Conservation (phyloP, 208 protist genomes). For the Trypanosoma rangeli region DNA sequence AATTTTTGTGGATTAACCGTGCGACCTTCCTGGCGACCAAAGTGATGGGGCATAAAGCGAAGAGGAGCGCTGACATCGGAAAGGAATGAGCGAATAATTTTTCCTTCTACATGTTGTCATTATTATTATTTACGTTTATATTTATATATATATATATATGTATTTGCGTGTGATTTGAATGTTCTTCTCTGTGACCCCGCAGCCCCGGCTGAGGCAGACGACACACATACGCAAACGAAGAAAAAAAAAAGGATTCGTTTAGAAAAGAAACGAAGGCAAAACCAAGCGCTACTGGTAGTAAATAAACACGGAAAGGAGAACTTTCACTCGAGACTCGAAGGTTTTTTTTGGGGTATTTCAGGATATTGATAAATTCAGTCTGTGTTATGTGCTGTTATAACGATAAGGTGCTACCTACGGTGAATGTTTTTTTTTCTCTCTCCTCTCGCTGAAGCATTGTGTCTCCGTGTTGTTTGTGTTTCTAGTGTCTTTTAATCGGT, state of each 20-base stretch:
- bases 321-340: background rate
- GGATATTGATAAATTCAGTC: no score
- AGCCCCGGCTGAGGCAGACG: background rate
- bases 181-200: background rate
- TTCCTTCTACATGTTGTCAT: background rate
- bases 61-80: background rate
- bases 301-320: background rate
- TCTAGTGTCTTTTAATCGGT: background rate
- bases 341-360: background rate
- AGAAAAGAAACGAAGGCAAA: background rate
- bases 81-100: background rate
- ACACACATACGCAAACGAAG: background rate
- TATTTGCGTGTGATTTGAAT: background rate
- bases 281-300: background rate
- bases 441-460: background rate
- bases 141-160: background rate
- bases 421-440: background rate
- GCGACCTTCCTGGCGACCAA: background rate
- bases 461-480: background rate
- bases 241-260: background rate
- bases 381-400: no score
- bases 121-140: background rate
- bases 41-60: background rate
- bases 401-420: background rate
- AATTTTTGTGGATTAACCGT: slow-evolving; percentile 16